phyloP scores from a whole-genome alignment of 2,329 filamentous ascomycete species.

The Aspergillus chevalieri region DNA sequence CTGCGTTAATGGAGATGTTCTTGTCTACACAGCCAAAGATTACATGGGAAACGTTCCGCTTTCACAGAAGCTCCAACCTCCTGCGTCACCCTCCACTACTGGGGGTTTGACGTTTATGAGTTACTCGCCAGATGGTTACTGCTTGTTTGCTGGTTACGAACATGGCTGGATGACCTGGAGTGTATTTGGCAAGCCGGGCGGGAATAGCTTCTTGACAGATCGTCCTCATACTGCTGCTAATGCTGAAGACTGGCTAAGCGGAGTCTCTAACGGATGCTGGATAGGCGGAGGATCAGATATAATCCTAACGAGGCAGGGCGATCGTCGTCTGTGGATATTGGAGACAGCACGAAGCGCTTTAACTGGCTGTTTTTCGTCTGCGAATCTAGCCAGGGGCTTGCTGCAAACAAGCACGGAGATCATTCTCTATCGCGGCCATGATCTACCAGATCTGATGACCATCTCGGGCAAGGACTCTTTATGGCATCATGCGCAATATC shows the following conservation, averaged over 20 bases:
- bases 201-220: constrained; percentile 74
- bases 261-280: constrained; percentile 74
- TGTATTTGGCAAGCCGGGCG: constrained; percentile 87
- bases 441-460: constrained; percentile 80
- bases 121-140: constrained; percentile 95
- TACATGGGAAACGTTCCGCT: constrained; percentile 87
- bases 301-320: constrained; percentile 62
- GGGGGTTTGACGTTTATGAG: constrained; percentile 67
- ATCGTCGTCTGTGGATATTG: constrained; percentile 76
- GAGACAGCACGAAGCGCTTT: constrained; percentile 95
- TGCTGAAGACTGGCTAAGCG: constrained; percentile 76
- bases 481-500: constrained; percentile 91
- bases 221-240: constrained; percentile 58
- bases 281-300: constrained; percentile 82
- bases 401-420: constrained; percentile 82
- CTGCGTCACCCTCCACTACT: constrained; percentile 60
- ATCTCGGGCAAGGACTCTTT: constrained; percentile 86
- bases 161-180: constrained; percentile 96
- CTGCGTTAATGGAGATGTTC: constrained; percentile 69
- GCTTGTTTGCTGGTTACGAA: constrained; percentile 87
- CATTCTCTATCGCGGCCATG: constrained; percentile 90
- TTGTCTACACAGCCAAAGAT: constrained; percentile 88
- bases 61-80: constrained; percentile 70
- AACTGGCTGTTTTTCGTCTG: constrained; percentile 81
- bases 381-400: constrained; percentile 83